A percentile compares a stretch with the other conserved stretches of the same genome.
phyloP scores from a whole-genome alignment of 495 filamentous ascomycete genomes.

The Neurospora sp. region DNA sequence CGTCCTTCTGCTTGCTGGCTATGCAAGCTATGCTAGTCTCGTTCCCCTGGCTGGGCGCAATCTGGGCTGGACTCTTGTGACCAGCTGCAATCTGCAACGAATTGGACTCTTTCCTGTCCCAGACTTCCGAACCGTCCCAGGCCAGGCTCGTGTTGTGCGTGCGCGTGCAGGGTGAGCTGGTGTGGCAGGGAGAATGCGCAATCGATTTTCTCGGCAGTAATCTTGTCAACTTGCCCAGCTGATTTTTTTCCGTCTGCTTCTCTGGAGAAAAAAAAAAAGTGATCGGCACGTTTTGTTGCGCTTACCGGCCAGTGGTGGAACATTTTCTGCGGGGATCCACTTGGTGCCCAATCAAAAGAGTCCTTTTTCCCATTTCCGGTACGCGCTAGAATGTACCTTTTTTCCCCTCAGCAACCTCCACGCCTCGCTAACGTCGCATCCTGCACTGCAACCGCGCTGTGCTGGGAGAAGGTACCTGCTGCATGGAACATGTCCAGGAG shows the following conservation, averaged over 20 bases:
- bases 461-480: neutral
- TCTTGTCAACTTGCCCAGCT: neutral
- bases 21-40: neutral
- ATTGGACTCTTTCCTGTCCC: neutral
- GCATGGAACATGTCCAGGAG: neutral
- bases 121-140: neutral
- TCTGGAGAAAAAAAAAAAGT: neutral
- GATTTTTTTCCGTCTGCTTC: neutral
- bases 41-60: neutral
- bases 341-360: neutral
- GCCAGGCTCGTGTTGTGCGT: neutral
- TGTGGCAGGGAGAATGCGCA: neutral
- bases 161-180: neutral
- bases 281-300: neutral
- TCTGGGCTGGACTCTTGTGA: neutral
- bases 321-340: neutral
- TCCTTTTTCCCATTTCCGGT: neutral
- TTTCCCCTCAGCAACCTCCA: neutral
- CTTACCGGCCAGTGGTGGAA: neutral
- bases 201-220: neutral
- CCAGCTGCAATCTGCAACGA: neutral
- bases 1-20: neutral
- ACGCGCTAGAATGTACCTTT: neutral
- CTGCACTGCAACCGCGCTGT: neutral
- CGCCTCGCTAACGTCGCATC: neutral